Evolutionary conservation across 1,284 basidiomycete species (phyloP), one percentile per base, ranked within the genome.

Genomic region (Uromyces viciae-fabae): DNA sequence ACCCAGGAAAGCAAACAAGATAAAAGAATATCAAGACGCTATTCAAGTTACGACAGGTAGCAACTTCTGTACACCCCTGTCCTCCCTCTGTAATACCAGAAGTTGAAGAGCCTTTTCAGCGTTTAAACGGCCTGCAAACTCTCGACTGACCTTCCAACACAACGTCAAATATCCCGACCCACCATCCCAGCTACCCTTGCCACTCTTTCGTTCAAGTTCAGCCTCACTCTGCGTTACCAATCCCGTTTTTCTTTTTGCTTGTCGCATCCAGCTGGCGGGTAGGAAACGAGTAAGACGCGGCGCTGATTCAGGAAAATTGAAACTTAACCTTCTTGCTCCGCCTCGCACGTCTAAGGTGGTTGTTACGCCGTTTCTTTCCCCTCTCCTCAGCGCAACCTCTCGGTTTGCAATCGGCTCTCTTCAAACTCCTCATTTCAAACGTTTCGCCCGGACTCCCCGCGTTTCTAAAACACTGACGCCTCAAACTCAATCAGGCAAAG

Each of bases 401-500:
- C 71, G 22, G 9, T n/a, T 74, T 40, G 52, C n/a, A 60, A 22
- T 68, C 62, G 62, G 62, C 43, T 33, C 25, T 73, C 28, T n/a
- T 36, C 9, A 15, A 43, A 28, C 43, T 46, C 52, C n/a, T 31
- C 43, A 49, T 28, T 40, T 73, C 69, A 73, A 49, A 62, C 58
- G 28, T 43, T 19, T 62, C 73, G 40, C 56, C 28, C 25, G 73
- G 58, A 11, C 28, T 36, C 73, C 73, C 43, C 46, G 73, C 73
- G 40, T 40, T 56, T 38, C 56, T 49, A 28, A 75, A 75, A 62
- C 71, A 33, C 22, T 36, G 52, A 11, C 52, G 54, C 33, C 72
- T n/a, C n/a, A 46, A 75, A 60, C 54, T 49, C 42, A 31, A 73
- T 38, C 43, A 73, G 71, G 71, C 56, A 73, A 73, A 58, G 71